Base-by-base conservation (phyloP, 164 flowering plant genomes). In the Piper betle region DNA sequence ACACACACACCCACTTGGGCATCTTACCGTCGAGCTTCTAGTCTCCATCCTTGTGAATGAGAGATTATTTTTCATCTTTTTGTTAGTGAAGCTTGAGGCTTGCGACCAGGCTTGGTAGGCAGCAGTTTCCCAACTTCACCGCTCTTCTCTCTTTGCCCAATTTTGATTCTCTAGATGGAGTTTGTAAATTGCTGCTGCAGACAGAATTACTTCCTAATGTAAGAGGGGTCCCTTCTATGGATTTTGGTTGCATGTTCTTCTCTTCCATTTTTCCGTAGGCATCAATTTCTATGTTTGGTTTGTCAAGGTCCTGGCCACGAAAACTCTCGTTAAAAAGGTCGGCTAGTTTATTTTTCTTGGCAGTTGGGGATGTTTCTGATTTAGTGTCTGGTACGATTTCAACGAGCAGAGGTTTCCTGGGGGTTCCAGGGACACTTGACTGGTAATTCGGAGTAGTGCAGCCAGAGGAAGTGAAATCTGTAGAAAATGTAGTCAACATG, bases 391-490 rank as follows among this genome's bases (percentile, higher is more conserved):
- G 59, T 55, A 64, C 20, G 53, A 62, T 69, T 53, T 66, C 74
- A 61, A 67, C 60, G 13, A 63, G 38, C 17, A 20, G 52, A 17
- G 63, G 18, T 58, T 70, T 75, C 68, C 58, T 70, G 39, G 82
- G 78, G 37, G 75, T 61, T 60, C 64, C 78, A 37, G 50, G 20
- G 42, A 59, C 60, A 55, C 66, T 69, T 64, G 64, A 68, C 55
- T 62, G 80, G 62, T 77, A 78, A 42, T 71, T 75, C 2, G 88
- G 85, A 56, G 83, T 70, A 75, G 62, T 85, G 55, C 89, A 82
- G 38, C 85, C 74, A 58, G 97, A 85, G 39, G 94, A 90, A 2
- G 91, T 85, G 63, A 83, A 83, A 66, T 91, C 97, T 91, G 88
- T 77, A 83, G 33, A n/a, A 6, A 39, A n/a, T n/a, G n/a, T n/a